Conservation (phyloP, 805 yeast species). For the Kregervanrija delftensis region DNA sequence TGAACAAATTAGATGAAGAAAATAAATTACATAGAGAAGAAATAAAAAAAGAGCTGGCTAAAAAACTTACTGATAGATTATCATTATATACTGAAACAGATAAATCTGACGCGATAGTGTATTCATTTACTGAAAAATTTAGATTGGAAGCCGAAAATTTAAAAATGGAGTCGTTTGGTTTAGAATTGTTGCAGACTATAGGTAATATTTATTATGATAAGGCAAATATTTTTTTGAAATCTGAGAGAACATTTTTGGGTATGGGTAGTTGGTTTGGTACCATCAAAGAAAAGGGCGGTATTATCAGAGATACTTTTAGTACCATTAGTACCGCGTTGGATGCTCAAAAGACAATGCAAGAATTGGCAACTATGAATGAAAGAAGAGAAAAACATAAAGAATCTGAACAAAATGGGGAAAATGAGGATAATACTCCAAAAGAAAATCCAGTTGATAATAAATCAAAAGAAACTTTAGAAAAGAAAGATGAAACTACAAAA, state of each 20-base stretch:
- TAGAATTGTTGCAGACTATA: constrained; percentile 76
- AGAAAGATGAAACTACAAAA: neutral
- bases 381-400: constrained; percentile 26
- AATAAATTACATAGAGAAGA: constrained; percentile 53
- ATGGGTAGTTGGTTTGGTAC: constrained; percentile 76
- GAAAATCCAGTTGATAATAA: neutral
- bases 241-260: constrained; percentile 74
- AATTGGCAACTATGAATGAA: constrained; percentile 68
- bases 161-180: constrained; percentile 92
- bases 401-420: constrained; percentile 5
- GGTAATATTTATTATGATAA: constrained; percentile 74
- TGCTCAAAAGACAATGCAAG: constrained; percentile 73
- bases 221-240: constrained; percentile 64
- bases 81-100: constrained; percentile 47
- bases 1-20: constrained; percentile 70
- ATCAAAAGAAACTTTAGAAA: neutral
- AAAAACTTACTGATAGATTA: constrained; percentile 42
- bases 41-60: constrained; percentile 43
- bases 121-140: constrained; percentile 46
- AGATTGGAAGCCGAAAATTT: constrained; percentile 65
- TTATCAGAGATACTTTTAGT: constrained; percentile 76
- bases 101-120: constrained; percentile 53
- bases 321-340: constrained; percentile 81
- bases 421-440: constrained; percentile 2
- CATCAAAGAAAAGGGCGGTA: constrained; percentile 76